Base-by-base conservation (phyloP, 1,284 basidiomycete species). In the Ceratobasidium sp. region DNA sequence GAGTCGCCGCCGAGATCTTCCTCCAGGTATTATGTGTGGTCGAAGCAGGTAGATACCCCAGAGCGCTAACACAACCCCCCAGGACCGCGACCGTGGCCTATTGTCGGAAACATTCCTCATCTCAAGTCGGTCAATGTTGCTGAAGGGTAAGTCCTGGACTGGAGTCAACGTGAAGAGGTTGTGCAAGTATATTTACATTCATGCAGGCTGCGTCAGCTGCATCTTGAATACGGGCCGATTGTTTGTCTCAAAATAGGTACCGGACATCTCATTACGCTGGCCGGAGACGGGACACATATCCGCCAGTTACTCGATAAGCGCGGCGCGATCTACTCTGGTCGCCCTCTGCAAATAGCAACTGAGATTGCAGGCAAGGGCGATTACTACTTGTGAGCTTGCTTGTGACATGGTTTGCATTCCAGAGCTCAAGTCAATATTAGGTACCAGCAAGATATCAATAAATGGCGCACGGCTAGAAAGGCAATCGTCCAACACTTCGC, bases 271-370 rank as follows among this genome's bases (percentile, higher is more conserved):
- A 61, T 72, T 12, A 39, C 32, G 23, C 41, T 72, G 46, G 71
- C 48, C 1, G 71, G 71, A 26, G 62, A 72, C n/a, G 71, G 71
- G 28, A 57, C 50, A 16, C 48, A 50, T 21, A 50, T 72, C 8
- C 48, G 62, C 36, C 50, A 72, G 34, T 36, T 72, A 9, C 26
- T 72, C 12, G 71, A 72, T 45, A 72, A 72, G 34, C 61, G 71
- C 43, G 71, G 71, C 1, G 28, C 61, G 1, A 48, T 72, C 26
- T 72, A 72, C 39, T 72, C 67, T 16, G 55, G 55, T 10, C 21
- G 67, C 1, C 67, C 67, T 1, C 28, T 58, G 12, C 53, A 70
- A 34, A 16, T 32, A n/a, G 23, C 43, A 30, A 59, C 53, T 3
- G 67, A 70, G 28, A 59, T 70, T 16, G 53, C 67, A 4, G 61